Conservation (phyloP, 1,284 basidiomycete genomes). For the Cryptococcus sp. region DNA sequence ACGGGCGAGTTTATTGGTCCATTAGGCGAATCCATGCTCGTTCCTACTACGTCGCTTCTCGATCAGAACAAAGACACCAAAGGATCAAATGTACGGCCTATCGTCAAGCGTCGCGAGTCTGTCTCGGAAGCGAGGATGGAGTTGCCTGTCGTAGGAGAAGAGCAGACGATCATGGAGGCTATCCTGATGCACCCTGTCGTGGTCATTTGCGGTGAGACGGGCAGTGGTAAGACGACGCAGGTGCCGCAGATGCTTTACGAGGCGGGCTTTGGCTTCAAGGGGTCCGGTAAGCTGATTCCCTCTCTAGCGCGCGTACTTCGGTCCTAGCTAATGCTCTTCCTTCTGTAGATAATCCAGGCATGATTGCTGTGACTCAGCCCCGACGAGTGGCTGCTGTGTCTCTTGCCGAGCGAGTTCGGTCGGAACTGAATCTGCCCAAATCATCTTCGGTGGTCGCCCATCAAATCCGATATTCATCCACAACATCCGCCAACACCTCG, state of each 20-base stretch:
- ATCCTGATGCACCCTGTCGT: conserved; percentile 79
- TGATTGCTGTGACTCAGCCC: conserved; percentile 98
- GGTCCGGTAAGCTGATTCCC: conserved; percentile 64
- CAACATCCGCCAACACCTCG: conserved; percentile 79
- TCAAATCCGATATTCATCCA: conserved; percentile 96
- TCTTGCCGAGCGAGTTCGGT: conserved; percentile 86
- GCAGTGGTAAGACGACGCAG: conserved; percentile 98
- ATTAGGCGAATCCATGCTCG: conserved; percentile 41
- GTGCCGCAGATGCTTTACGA: conserved; percentile 92
- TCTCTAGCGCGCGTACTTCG: not conserved
- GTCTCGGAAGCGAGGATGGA: conserved; percentile 76
- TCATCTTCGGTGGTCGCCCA: conserved; percentile 78
- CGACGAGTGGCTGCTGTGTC: conserved; percentile 96
- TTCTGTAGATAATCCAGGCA: conserved; percentile 83
- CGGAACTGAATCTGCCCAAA: conserved; percentile 75
- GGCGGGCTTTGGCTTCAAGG: conserved; percentile 85
- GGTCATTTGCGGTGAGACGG: conserved; percentile 81
- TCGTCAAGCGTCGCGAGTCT: conserved; percentile 68
- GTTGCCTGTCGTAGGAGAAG: conserved; percentile 89
- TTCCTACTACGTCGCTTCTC: conserved; percentile 50
- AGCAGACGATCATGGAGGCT: conserved; percentile 91
- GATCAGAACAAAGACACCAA: conserved; percentile 24
- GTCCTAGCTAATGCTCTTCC: not conserved
- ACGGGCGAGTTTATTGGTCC: conserved; percentile 48
- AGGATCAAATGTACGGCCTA: conserved; percentile 58